Base-by-base conservation (phyloP, 1,139 yeast genomes). In the Meyerozyma smithsonii region DNA sequence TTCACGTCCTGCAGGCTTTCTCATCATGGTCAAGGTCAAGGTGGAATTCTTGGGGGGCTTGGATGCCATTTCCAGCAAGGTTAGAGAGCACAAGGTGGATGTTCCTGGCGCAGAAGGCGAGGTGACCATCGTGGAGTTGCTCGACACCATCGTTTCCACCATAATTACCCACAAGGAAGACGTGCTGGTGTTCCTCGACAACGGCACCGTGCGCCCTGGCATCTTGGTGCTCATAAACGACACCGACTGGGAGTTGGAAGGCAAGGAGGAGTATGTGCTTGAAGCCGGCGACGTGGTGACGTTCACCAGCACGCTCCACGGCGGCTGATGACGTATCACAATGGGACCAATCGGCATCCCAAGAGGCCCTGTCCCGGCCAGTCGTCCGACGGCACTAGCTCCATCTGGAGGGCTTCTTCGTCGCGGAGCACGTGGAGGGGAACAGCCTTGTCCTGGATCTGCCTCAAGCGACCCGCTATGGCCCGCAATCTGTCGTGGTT, bases 201-300 rank as follows among this genome's bases (percentile, higher is more conserved):
- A 88, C 51, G 95, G 72, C 5, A 74, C 73, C 2, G 80, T 85
- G 7, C 79, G 97, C 39, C 96, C 97, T 0, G 98, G 98, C 2
- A 88, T 92, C 35, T 68, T 92, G 46, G 96, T 92, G 7, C 72
- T 92, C 41, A 84, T 92, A 47, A 92, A 92, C 55, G 98, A 92
- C 55, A 82, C 96, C 0, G 98, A 92, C 62, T 92, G 98, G 98
- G 98, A 92, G 55, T 64, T 92, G 23, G 95, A 89, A 57, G 97
- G 90, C 10, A 89, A 82, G 62, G 92, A 86, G 52, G 84, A 78
- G 8, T 89, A 89, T 52, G 78, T 73, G 14, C 61, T 92, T 16
- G 86, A 86, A 55, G 66, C 75, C 36, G 84, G 87, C 12, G 98
- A 92, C 61, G 73, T 79, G 21, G 74, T 92, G 34, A 79, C 95